Conservation (phyloP, 768 basidiomycete species). For the Coprinopsis sp. region DNA sequence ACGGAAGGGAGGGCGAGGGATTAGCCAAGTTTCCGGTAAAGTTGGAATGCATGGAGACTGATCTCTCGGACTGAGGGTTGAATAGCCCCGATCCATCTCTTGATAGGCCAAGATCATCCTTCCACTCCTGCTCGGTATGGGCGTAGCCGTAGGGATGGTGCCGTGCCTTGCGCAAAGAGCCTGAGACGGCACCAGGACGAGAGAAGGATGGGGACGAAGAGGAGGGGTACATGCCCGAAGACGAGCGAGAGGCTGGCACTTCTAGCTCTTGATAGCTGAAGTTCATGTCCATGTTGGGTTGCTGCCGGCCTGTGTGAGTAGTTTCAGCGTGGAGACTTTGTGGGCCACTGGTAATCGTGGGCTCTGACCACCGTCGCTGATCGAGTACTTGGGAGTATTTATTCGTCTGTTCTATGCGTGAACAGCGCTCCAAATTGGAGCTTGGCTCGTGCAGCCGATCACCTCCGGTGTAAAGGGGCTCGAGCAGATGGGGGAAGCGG, state of each 20-base stretch:
- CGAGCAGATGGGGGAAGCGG: conserved; percentile 39
- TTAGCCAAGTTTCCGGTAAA: conserved; percentile 40
- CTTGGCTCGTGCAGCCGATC: conserved; percentile 33
- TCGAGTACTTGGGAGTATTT: conserved; percentile 39
- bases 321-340: conserved; percentile 38
- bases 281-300: conserved; percentile 26
- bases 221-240: conserved; percentile 31
- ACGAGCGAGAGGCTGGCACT: conserved; percentile 27
- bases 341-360: conserved; percentile 39
- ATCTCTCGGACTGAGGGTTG: conserved; percentile 36
- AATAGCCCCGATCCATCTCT: conserved; percentile 25
- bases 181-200: conserved; percentile 43
- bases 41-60: conserved; percentile 49
- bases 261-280: conserved; percentile 33
- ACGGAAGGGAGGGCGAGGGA: conserved; percentile 36
- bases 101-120: conserved; percentile 31
- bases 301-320: too few species aligned
- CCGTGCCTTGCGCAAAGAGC: conserved; percentile 40
- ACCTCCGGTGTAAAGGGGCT: conserved; percentile 37
- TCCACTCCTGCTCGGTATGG: conserved; percentile 33
- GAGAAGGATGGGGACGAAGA: too few species aligned
- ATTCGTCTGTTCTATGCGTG: conserved; percentile 29
- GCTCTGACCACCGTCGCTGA: conserved; percentile 69
- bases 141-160: conserved; percentile 34
- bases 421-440: conserved; percentile 34